Evolutionary conservation across 352 stramenopile species (phyloP), one percentile per base, ranked within the genome.

Genomic region (Pythium grandisporangium): DNA sequence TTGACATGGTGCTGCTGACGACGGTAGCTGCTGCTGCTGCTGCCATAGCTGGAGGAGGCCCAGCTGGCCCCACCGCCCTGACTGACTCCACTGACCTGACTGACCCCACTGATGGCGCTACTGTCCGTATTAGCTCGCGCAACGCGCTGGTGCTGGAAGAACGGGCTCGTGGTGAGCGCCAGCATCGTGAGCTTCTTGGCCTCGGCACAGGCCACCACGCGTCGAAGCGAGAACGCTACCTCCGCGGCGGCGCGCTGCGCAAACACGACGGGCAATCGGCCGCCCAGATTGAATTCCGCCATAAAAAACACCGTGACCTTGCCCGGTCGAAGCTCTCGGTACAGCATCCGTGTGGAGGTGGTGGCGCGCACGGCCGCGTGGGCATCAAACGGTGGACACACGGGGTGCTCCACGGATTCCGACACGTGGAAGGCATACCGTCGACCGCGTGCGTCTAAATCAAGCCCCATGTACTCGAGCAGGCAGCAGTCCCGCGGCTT

Each of bases 171-270:
- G 8, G 25, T 22, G 2, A 60, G 36, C 16, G 52, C 37, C 6
- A 61, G 41, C 16, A 36, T 42, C 42, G 53, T 61, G 41, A 62
- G 53, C 26, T 50, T 55, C 43, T 62, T 62, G 42, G 48, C 48
- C 24, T 62, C 37, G 3, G 53, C 30, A 20, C 53, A 62, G 6
- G 23, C 45, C 13, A 62, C 43, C 8, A 14, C 49, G 1, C 23
- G 27, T 6, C 27, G 30, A 7, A 62, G 30, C 20, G 40, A 45
- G n/a, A 61, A 25, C 10, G 42, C 42, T 20, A 56, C 46, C 2
- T 61, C 53, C 26, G 47, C 46, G 3, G 40, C 43, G 13, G 47
- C 40, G 30, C 29, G 36, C 4, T 37, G 36, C 16, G 42, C 47
- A 17, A 62, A 30, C 10, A 36, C 21, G 21, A 17, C 35, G 11